These are phyloP conservation scores for Hyaloscypha finlandica DNA, from an alignment of 495 filamentous ascomycete species.

Conservation along the genomic window DNA sequence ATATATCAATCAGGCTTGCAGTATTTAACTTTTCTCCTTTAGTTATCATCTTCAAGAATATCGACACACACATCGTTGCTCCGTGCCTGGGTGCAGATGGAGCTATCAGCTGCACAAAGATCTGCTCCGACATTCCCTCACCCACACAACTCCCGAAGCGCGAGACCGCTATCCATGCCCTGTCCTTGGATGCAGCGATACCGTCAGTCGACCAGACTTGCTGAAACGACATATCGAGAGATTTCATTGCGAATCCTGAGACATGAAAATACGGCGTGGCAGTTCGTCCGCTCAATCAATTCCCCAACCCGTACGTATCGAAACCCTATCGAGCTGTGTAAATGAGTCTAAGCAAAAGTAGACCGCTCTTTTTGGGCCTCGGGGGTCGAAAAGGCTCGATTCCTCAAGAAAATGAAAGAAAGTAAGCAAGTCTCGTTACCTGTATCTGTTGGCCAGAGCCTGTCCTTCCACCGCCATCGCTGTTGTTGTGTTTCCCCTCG, in stretches of 20 bases:
- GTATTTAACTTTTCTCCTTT: neutral
- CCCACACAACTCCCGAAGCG: neutral
- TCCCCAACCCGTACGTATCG: too few species aligned
- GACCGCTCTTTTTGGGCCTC: too few species aligned
- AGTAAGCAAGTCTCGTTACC: too few species aligned
- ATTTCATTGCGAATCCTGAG: too few species aligned
- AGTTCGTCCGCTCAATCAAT: too few species aligned
- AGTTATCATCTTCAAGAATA: constrained; percentile 6
- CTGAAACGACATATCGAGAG: constrained; percentile 5
- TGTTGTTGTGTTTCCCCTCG: neutral
- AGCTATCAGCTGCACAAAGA: constrained; percentile 1
- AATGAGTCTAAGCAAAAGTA: too few species aligned
- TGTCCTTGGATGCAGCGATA: neutral
- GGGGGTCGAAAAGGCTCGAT: too few species aligned
- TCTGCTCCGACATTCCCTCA: constrained; percentile 5
- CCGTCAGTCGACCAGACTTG: constrained; percentile 12
- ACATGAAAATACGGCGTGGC: too few species aligned
- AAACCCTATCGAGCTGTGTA: too few species aligned
- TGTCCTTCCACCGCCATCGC: neutral
- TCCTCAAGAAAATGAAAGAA: too few species aligned
- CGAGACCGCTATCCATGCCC: constrained; percentile 2
- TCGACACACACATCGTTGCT: constrained; percentile 1
- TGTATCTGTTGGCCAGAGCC: too few species aligned
- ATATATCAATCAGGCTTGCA: neutral
- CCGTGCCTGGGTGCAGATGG: constrained; percentile 4